Evolutionary conservation across 192 early-diverging fungal genomes (phyloP).

Genomic region (Jimgerdemannia flammicorona): DNA sequence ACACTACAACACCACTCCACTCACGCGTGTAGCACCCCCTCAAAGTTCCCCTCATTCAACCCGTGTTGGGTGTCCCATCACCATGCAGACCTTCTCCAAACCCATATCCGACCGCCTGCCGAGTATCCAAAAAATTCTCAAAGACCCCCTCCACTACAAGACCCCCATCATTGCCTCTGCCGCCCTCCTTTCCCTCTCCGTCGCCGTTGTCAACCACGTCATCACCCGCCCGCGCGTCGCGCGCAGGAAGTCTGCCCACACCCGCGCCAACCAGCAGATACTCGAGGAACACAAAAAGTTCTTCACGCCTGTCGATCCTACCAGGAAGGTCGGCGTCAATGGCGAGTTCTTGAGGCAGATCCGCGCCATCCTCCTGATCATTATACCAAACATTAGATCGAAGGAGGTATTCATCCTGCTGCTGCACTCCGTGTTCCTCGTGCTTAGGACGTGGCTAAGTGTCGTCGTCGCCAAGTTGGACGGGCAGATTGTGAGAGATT

Average conservation of each 20-base stretch:
- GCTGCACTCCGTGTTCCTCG: conserved; percentile 81
- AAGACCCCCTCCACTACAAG: not conserved
- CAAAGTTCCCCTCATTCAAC: too few relatives aligned
- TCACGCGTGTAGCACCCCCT: too few relatives aligned
- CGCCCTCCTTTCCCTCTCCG: conserved; percentile 14
- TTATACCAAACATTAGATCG: conserved; percentile 73
- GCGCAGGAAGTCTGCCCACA: conserved; percentile 15
- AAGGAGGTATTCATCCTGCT: conserved; percentile 80
- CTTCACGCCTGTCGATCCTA: conserved; percentile 29
- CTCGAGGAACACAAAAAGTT: conserved; percentile 39
- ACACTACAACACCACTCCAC: too few relatives aligned
- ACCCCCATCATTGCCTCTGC: conserved; percentile 7
- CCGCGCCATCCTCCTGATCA: conserved; percentile 71
- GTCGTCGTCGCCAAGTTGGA: conserved; percentile 92
- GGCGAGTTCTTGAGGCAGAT: conserved; percentile 58
- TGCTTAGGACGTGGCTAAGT: conserved; percentile 87
- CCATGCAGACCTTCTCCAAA: conserved; percentile 25
- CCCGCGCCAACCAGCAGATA: conserved; percentile 11
- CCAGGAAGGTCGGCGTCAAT: conserved; percentile 57
- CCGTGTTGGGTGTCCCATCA: not conserved
- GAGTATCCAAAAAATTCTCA: not conserved
- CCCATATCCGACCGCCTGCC: conserved; percentile 9
- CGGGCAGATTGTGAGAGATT: conserved; percentile 90
- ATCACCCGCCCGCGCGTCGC: conserved; percentile 5
- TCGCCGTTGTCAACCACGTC: not conserved